These are phyloP conservation scores for Microbotryum silenes-acaulis DNA, from an alignment of 1,284 basidiomycete genomes.

Conservation along the genomic window DNA sequence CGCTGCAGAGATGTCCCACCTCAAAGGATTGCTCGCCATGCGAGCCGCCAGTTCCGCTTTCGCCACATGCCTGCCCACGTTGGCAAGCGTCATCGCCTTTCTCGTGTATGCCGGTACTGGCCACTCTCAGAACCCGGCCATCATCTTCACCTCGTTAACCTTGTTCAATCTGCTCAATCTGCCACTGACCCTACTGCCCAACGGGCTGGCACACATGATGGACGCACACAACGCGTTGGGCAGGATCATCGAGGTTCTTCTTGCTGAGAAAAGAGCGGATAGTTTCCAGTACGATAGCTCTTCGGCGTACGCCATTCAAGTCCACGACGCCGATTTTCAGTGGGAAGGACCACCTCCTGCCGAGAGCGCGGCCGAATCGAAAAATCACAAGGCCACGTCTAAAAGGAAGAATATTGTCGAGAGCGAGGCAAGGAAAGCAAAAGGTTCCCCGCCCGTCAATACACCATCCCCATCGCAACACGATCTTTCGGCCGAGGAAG, in stretches of 20 bases:
- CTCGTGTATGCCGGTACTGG: conserved; percentile 62
- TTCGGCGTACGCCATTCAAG: conserved; percentile 55
- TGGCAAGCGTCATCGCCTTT: conserved; percentile 79
- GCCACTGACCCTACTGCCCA: not conserved
- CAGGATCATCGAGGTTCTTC: conserved; percentile 51
- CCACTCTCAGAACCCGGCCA: conserved; percentile 57
- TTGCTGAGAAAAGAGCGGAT: conserved; percentile 64
- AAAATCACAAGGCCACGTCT: conserved; percentile 33
- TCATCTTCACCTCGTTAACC: conserved; percentile 65
- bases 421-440: conserved; percentile 2
- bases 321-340: conserved; percentile 62
- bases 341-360: conserved; percentile 68
- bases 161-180: conserved; percentile 58
- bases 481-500: not conserved
- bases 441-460: conserved; percentile 2
- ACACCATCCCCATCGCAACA: conserved; percentile 4
- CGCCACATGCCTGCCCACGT: conserved; percentile 57
- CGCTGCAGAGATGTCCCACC: conserved; percentile 64
- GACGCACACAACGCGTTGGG: conserved; percentile 69
- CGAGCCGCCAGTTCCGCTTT: conserved; percentile 53
- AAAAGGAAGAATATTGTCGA: conserved; percentile 4
- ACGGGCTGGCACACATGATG: conserved; percentile 7
- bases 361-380: conserved; percentile 45
- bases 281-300: conserved; percentile 49
- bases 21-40: conserved; percentile 52